Evolutionary conservation across 495 filamentous ascomycete genomes (phyloP), one percentile per base, ranked within the genome.

Genomic region (Halenospora varia): DNA sequence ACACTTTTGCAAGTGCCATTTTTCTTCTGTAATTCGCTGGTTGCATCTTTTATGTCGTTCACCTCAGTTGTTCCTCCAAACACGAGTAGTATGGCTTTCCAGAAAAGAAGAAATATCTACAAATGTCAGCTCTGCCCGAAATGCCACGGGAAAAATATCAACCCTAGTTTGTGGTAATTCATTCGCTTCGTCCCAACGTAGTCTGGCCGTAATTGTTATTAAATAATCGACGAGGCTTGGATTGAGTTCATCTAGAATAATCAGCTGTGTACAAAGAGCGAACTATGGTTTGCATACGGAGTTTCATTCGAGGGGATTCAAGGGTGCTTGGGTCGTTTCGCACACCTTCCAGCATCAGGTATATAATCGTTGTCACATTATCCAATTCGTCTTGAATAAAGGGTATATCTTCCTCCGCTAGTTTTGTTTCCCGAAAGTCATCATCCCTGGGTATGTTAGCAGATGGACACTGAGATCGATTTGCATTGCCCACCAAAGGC

Each of bases 71-170:
- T 84, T 40, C 88, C 88, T 26, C 94, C 94, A 62, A 98, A 92
- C 0, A 89, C 75, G 9, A 97, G 80, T 18, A 98, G 77, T 10
- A 95, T 77, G 0, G 87, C 85, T 70, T 98, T 98, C 95, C 95
- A 97, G 22, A 91, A 83, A 17, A 96, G 71, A 3, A 96, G 76
- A 42, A 96, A 80, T 20, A 93, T 77, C 71, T 83, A 53, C 51
- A 44, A 56, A 15, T 54, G 53, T 61, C 25, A 52, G 22, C 20
- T 10, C 8, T 35, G 1, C 1, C 17, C 25, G 9, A 1, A 2
- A 44, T 15, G 48, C 18, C 15, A 11, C 39, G 13, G 18, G 19
- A 19, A 35, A 9, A 10, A 25, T 2, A 52, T 55, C 39, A 3
- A 65, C 59, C 50, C 64, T 57, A 42, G 64, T 63, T 48, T 88